phyloP scores from a whole-genome alignment of 768 basidiomycete species.

The Agrocybe pediades region DNA sequence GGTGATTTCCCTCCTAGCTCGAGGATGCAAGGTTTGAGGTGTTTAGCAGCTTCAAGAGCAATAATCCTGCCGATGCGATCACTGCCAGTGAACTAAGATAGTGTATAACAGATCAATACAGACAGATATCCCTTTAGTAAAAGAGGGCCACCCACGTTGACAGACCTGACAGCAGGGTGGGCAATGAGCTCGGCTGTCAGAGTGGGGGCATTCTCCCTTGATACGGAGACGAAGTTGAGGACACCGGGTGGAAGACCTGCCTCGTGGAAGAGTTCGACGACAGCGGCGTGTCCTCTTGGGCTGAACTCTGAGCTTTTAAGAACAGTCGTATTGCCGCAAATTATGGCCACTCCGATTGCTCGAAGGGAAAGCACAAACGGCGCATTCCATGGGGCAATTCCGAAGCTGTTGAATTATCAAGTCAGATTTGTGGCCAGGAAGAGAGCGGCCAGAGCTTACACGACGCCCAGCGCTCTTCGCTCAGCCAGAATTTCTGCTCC shows the following conservation, averaged over 20 bases:
- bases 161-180: constrained; percentile 50
- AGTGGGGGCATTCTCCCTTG: constrained; percentile 41
- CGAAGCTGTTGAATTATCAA: constrained; percentile 34
- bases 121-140: not conserved
- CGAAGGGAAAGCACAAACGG: constrained; percentile 46
- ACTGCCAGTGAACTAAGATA: constrained; percentile 57
- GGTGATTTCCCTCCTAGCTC: constrained; percentile 61
- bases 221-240: constrained; percentile 56
- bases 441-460: constrained; percentile 34
- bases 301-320: constrained; percentile 53
- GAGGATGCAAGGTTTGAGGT: constrained; percentile 57
- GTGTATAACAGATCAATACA: not conserved
- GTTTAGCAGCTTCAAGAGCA: constrained; percentile 54
- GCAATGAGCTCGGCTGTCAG: constrained; percentile 55
- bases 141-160: constrained; percentile 42
- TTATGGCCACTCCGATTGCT: constrained; percentile 45
- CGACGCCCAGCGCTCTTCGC: constrained; percentile 51
- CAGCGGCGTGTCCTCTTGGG: constrained; percentile 46
- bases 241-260: constrained; percentile 66
- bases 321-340: constrained; percentile 60
- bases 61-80: constrained; percentile 54
- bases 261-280: constrained; percentile 49
- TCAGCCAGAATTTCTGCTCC: constrained; percentile 46
- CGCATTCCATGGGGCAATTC: constrained; percentile 60
- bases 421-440: not conserved